Conservation (phyloP, 306 rosid genomes). For the Vigna reflexopilosa region DNA sequence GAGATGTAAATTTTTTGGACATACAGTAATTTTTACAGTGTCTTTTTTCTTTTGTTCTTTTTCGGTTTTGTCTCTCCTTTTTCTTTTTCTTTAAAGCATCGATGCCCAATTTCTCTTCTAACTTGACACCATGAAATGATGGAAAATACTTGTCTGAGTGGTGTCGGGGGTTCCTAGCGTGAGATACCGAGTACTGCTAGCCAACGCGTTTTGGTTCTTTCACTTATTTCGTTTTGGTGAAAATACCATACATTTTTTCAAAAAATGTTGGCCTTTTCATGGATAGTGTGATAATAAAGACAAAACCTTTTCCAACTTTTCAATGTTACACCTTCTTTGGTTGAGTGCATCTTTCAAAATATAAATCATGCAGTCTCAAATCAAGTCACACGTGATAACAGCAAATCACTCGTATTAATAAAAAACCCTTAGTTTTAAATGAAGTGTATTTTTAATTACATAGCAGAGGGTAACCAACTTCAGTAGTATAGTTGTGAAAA, state of each 20-base stretch:
- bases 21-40: constrained; percentile 34
- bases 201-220: not conserved
- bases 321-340: not conserved
- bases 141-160: constrained; percentile 6
- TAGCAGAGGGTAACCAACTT: constrained; percentile 17
- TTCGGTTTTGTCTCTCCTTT: constrained; percentile 4
- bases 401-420: too few species aligned
- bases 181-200: not conserved
- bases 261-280: not conserved
- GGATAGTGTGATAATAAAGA: not conserved
- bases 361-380: too few species aligned
- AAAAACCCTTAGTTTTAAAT: not conserved
- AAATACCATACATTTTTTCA: not conserved
- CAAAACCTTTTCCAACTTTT: constrained; percentile 13
- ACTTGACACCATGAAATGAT: constrained; percentile 8
- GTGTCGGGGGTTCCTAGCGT: too few species aligned
- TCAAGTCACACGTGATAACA: too few species aligned
- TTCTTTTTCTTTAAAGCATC: not conserved
- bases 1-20: constrained; percentile 46
- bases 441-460: not conserved
- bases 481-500: constrained; percentile 8
- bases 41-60: constrained; percentile 23
- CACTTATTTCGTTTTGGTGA: not conserved
- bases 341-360: too few species aligned
- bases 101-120: not conserved